Evolutionary conservation across 2,329 filamentous ascomycete genomes (phyloP).

Genomic region (Arthrobotrys pseudoclavata): DNA sequence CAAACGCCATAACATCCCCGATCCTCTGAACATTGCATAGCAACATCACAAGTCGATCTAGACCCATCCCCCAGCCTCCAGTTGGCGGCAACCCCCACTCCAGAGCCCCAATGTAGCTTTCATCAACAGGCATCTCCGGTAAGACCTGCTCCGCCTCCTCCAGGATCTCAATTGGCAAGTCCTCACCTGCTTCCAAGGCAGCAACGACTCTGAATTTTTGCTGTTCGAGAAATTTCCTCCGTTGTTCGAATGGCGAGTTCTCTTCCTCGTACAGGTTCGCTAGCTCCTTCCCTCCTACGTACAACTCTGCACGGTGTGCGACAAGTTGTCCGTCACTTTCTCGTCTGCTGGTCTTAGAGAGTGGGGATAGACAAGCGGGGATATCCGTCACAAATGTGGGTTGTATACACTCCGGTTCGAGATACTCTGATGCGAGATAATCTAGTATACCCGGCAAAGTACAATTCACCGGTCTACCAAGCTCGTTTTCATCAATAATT

Average conservation of each 20-base stretch:
- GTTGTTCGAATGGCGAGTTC: slow-evolving; percentile 89
- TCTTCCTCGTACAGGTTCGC: slow-evolving; percentile 99
- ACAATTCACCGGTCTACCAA: slow-evolving; percentile 72
- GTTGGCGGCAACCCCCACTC: slow-evolving; percentile 95
- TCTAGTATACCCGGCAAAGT: slow-evolving; percentile 80
- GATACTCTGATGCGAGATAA: slow-evolving; percentile 78
- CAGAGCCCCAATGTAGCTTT: slow-evolving; percentile 85
- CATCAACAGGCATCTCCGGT: slow-evolving; percentile 74
- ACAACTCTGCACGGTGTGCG: slow-evolving; percentile 86
- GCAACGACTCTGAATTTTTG: slow-evolving; percentile 66
- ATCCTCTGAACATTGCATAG: slow-evolving; percentile 84
- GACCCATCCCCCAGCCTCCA: slow-evolving; percentile 93
- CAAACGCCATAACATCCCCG: slow-evolving; percentile 88
- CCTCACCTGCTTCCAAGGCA: slow-evolving; percentile 50
- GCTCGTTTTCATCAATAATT: slow-evolving; percentile 69
- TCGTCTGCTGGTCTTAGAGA: slow-evolving; percentile 69
- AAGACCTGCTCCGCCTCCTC: slow-evolving; percentile 66
- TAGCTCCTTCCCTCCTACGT: slow-evolving; percentile 82
- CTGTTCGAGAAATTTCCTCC: slow-evolving; percentile 81
- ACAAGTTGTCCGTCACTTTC: slow-evolving; percentile 76
- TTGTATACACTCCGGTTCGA: slow-evolving; percentile 78
- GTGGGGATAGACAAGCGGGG: slow-evolving; percentile 69
- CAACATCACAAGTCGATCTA: slow-evolving; percentile 92
- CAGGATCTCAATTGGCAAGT: slow-evolving; percentile 46
- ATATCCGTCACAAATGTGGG: slow-evolving; percentile 89